Evolutionary conservation across 148 eudicot species (phyloP), one percentile per base, ranked within the genome.

Genomic region (Linanthus parryae): DNA sequence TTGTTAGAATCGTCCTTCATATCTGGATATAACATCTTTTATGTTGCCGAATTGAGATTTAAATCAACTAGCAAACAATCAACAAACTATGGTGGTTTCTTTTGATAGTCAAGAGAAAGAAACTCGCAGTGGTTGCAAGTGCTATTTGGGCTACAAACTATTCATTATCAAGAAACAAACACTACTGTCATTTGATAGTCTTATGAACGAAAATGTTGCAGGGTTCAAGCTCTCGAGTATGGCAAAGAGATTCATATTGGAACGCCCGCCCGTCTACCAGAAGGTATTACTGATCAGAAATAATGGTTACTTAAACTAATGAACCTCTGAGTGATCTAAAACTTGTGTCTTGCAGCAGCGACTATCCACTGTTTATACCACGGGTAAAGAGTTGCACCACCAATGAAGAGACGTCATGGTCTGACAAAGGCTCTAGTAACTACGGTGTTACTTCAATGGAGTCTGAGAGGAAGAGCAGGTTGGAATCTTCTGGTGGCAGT

Each of bases 211-310:
- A 3, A 11, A 8, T 11, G 58, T 52, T 64, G 42, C 63, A 92
- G 99, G 99, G 99, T 66, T 92, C 99, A 15, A 73, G 79, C 62
- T 92, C 99, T 44, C 75, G 99, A 45, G 84, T 92, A 73, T 92
- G 99, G 99, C 99, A 92, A 76, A 80, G 99, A 11, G 88, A 82
- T 62, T 92, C 99, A 11, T 92, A 88, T 64, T 92, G 99, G 99
- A 73, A 84, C 80, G 84, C 99, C 15, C 77, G 95, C 46, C 96
- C 99, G 40, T 84, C 96, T 51, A 88, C 95, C 30, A 73, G 88
- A 69, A 88, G 99, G 99, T 92, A 73, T 31, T 54, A 34, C 33
- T 51, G 28, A 23, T 27, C 22, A 31, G 66, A 33, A 11, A 30
- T 21, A 29, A 30, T 50, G 16, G 24, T 51, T 20, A 35, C 26